Percentiles rank a stretch among this genome's conserved stretches.
phyloP scores from a whole-genome alignment of 345 rosid species.

The Hibiscus trionum region DNA sequence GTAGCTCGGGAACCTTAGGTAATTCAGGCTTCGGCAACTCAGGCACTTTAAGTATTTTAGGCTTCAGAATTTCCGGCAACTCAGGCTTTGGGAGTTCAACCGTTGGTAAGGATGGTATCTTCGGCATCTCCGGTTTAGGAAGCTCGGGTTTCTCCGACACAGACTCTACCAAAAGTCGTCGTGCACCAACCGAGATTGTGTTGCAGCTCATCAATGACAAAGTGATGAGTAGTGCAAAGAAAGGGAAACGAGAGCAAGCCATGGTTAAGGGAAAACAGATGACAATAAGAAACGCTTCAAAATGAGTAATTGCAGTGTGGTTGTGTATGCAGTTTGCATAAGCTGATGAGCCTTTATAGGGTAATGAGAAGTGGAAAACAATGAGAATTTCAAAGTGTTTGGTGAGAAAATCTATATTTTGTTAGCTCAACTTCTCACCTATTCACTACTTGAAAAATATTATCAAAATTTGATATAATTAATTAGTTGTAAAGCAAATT shows the following conservation, averaged over 20 bases:
- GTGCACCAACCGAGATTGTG: not conserved
- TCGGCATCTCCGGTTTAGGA: not conserved
- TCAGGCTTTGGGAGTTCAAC: slow-evolving; percentile 15
- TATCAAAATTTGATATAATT: not conserved
- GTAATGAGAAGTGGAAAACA: not conserved
- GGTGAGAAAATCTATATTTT: not conserved
- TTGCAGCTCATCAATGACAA: not conserved
- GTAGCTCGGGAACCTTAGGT: not conserved
- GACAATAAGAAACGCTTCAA: not conserved
- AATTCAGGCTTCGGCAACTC: not conserved
- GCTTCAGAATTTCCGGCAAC: slow-evolving; percentile 11
- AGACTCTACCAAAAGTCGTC: not conserved
- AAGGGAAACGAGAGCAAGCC: not conserved
- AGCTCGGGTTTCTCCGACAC: not conserved
- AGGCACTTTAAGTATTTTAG: slow-evolving; percentile 11
- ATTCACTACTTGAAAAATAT: not conserved
- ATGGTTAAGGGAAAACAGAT: not conserved
- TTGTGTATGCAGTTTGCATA: not conserved
- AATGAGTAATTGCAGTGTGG: not conserved
- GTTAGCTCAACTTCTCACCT: slow-evolving; percentile 9
- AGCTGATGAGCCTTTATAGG: not conserved
- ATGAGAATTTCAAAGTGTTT: not conserved
- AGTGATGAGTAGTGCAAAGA: not conserved
- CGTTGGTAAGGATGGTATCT: not conserved
- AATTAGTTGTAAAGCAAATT: no score